Evolutionary conservation across 768 basidiomycete genomes (phyloP).

Genomic region (Mycena vulgaris): DNA sequence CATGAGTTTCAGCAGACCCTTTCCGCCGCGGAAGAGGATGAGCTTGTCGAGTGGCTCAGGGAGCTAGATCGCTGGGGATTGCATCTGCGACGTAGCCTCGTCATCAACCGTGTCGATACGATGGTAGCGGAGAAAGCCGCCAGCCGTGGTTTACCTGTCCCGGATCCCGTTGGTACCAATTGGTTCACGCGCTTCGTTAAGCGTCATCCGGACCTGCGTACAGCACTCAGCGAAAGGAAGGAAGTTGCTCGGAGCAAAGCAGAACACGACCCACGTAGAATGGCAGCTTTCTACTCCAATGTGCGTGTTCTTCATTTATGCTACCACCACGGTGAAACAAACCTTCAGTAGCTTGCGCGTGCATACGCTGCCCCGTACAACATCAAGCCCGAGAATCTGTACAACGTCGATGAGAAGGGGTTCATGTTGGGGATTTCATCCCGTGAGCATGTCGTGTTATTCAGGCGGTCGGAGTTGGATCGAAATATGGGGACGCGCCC

Average conservation of each 20-base stretch:
- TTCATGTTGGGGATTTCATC: slow-evolving; percentile 26
- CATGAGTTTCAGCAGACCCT: background rate
- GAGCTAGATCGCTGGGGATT: slow-evolving; percentile 7
- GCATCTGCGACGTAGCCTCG: background rate
- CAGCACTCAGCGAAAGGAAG: slow-evolving; percentile 14
- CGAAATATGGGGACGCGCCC: background rate
- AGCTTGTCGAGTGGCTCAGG: background rate
- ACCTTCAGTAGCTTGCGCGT: background rate
- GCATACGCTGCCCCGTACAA: slow-evolving; percentile 20
- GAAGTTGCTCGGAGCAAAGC: slow-evolving; percentile 9
- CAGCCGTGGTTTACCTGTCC: background rate
- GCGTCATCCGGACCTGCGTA: slow-evolving; percentile 8
- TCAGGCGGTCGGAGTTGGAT: slow-evolving; percentile 8
- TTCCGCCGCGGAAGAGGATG: background rate
- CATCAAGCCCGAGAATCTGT: slow-evolving; percentile 14
- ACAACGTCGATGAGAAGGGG: slow-evolving; percentile 38
- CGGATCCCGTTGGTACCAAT: slow-evolving; percentile 6
- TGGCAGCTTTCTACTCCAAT: slow-evolving; percentile 8
- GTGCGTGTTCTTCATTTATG: background rate
- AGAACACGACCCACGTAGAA: background rate
- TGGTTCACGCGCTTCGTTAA: background rate
- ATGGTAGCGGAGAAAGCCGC: background rate
- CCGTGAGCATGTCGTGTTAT: slow-evolving; percentile 24
- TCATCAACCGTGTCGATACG: background rate
- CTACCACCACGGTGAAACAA: too few species aligned